Base-by-base conservation (phyloP, 805 yeast species). In the Wickerhamiella vanderwaltii region DNA sequence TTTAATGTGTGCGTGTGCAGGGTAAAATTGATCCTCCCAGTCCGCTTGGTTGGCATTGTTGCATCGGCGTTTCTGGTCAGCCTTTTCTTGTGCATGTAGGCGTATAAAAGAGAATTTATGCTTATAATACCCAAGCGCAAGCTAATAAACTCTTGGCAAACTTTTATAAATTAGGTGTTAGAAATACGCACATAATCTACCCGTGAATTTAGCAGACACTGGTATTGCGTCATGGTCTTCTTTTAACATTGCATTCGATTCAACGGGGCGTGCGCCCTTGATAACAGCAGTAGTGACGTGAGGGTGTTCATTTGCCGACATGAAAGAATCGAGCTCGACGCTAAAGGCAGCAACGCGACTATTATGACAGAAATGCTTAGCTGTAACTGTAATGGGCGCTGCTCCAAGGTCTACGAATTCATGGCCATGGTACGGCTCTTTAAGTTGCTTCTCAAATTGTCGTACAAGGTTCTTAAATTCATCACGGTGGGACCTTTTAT, bases 281-380 rank as follows among this genome's bases (percentile, higher is more conserved):
- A 62, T 53, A 0, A 83, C 72, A 0, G 87, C 94, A 11, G 84
- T 53, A 0, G 96, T 87, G 32, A 86, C 71, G 55, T 87, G 96
- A 0, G 79, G 66, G 45, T 58, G 56, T 40, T 60, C 56, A 44
- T 75, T 72, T 0, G 66, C 65, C 6, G 67, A 57, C 36, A 6
- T 47, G 24, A 18, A 46, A n/a, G 42, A 43, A 2, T 30, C 33
- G 2, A 69, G 46, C 6, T 63, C 62, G 1, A 75, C 82, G 15
- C 66, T 56, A 4, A 80, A 56, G 15, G 88, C 75, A 35, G 77
- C 61, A 6, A 77, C 64, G 29, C 63, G 62, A 2, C 64, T 56
- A 45, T 72, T 69, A 66, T 77, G 73, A 9, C 73, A 64, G 9
- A 80, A 40, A 13, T 61, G 61, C 4, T 56, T 55, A 16, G 79